Evolutionary conservation across 805 yeast species (phyloP).

Genomic region (Ogataea angusta): DNA sequence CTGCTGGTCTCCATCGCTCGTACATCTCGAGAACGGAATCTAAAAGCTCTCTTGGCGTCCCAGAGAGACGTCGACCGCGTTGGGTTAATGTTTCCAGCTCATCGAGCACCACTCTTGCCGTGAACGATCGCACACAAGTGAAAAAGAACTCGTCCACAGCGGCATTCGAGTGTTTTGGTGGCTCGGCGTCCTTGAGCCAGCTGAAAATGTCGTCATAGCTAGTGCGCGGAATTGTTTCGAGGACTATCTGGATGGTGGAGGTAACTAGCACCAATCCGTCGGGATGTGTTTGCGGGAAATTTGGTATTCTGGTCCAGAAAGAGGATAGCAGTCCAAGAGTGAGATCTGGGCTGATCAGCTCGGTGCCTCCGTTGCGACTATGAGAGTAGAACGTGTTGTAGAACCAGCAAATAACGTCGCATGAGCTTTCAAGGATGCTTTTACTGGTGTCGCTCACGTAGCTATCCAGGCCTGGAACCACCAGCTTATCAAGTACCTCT

Average conservation of each 20-base stretch:
- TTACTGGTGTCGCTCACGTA: constrained; percentile 1
- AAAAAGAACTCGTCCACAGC: constrained; percentile 12
- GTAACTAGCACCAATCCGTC: constrained; percentile 3
- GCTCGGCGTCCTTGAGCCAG: constrained; percentile 17
- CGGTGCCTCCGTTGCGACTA: constrained; percentile 2
- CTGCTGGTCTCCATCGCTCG: constrained; percentile 17
- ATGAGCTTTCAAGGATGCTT: constrained; percentile 5
- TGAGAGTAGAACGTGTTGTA: constrained; percentile 15
- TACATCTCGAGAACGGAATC: constrained; percentile 13
- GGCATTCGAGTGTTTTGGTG: constrained; percentile 1
- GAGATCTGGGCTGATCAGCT: constrained; percentile 7
- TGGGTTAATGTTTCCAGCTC: constrained; percentile 13
- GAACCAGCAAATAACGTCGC: constrained; percentile 17
- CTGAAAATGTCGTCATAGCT: constrained; percentile 6
- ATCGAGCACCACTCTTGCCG: constrained; percentile 16
- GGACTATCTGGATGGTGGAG: constrained; percentile 11
- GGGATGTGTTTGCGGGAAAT: not conserved
- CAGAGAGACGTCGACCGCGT: not conserved
- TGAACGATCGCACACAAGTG: constrained; percentile 13
- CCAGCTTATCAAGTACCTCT: constrained; percentile 17
- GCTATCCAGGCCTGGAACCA: constrained; percentile 14
- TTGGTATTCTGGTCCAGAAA: constrained; percentile 12
- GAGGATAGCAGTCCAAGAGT: constrained; percentile 13
- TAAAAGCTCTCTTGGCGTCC: constrained; percentile 2
- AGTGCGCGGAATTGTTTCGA: constrained; percentile 11